Conservation (phyloP, 2,329 filamentous ascomycete genomes). For the Xylariaceae sp. region DNA sequence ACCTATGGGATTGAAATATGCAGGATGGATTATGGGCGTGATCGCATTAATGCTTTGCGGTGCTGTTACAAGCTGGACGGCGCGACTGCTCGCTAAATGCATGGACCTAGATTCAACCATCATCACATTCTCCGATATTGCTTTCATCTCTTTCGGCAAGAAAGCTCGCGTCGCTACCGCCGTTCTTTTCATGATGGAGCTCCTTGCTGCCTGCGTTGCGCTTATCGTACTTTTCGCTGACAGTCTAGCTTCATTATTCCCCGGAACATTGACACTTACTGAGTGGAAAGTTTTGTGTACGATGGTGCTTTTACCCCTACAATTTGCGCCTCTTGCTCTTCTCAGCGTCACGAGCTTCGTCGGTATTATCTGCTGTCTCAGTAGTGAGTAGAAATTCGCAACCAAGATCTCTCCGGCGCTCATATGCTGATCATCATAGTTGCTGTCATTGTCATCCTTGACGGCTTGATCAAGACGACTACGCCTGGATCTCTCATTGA, state of each 20-base stretch:
- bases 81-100: conserved; percentile 78
- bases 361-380: conserved; percentile 85
- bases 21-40: conserved; percentile 83
- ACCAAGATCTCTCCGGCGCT: neutral
- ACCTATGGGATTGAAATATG: conserved; percentile 81
- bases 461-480: conserved; percentile 79
- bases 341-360: conserved; percentile 88
- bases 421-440: conserved; percentile 46
- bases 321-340: conserved; percentile 77
- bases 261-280: conserved; percentile 58
- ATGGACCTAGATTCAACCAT: conserved; percentile 80
- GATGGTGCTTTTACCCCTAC: conserved; percentile 72
- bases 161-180: conserved; percentile 78
- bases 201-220: conserved; percentile 84
- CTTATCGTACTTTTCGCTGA: conserved; percentile 64
- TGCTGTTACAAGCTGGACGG: conserved; percentile 77
- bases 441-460: conserved; percentile 75
- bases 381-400: conserved; percentile 69
- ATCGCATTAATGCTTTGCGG: conserved; percentile 70
- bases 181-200: conserved; percentile 80
- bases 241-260: conserved; percentile 74
- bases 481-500: conserved; percentile 78
- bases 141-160: conserved; percentile 83
- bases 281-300: conserved; percentile 86
- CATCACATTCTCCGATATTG: conserved; percentile 91